Conservation (phyloP, 495 filamentous ascomycete species). For the Chlorociboria aeruginascens region DNA sequence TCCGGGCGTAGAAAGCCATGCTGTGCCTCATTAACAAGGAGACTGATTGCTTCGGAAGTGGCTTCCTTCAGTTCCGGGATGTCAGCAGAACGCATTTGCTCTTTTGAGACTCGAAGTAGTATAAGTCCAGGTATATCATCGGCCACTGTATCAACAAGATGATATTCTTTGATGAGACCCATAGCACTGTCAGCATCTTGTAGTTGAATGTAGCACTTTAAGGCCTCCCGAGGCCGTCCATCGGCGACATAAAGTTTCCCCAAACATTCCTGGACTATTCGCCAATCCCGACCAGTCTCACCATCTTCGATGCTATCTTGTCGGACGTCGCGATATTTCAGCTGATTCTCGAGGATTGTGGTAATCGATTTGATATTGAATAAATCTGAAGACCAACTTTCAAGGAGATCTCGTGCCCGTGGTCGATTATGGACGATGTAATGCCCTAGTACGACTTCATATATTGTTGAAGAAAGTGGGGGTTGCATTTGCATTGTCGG, state of each 20-base stretch:
- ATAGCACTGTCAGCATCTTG: constrained; percentile 88
- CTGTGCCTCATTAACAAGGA: constrained; percentile 84
- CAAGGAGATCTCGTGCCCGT: constrained; percentile 64
- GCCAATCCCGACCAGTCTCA: constrained; percentile 64
- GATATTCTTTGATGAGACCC: constrained; percentile 68
- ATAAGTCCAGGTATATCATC: constrained; percentile 87
- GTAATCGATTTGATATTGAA: constrained; percentile 65
- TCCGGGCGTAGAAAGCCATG: constrained; percentile 74
- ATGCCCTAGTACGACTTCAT: constrained; percentile 75
- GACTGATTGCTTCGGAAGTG: constrained; percentile 66
- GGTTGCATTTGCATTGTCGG: constrained; percentile 64
- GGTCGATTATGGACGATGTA: constrained; percentile 63
- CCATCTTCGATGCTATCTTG: constrained; percentile 58
- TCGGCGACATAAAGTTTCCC: constrained; percentile 73
- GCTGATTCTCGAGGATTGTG: constrained; percentile 57
- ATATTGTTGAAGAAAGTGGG: constrained; percentile 68
- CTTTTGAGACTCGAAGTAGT: constrained; percentile 67
- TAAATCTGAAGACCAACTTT: constrained; percentile 73
- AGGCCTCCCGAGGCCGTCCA: constrained; percentile 67
- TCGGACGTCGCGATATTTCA: constrained; percentile 53
- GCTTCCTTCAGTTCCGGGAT: constrained; percentile 60
- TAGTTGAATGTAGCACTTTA: constrained; percentile 77
- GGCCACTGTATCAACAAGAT: constrained; percentile 71
- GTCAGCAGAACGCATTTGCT: constrained; percentile 53
- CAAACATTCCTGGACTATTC: constrained; percentile 66